Percentiles rank a stretch among this genome's conserved stretches.
Conservation (phyloP, 2,329 filamentous ascomycete genomes). For the Stagonosporopsis cucurbitacearum region DNA sequence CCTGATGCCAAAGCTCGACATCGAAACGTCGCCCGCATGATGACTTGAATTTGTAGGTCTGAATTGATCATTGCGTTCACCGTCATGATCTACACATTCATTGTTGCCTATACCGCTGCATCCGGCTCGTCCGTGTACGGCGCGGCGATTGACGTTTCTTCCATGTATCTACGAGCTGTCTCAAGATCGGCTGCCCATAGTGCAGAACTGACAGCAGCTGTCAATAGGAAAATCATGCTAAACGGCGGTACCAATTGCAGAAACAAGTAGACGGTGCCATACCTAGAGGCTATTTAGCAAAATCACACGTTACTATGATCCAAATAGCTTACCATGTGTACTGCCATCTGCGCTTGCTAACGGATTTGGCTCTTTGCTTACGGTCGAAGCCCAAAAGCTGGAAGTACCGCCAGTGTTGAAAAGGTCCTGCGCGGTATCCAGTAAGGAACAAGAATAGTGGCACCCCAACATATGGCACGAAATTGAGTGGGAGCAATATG, state of each 20-base stretch:
- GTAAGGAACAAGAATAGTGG: slow-evolving; percentile 88
- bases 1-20: neutral
- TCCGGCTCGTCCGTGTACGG: slow-evolving; percentile 43
- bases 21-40: neutral
- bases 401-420: slow-evolving; percentile 92
- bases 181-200: slow-evolving; percentile 86
- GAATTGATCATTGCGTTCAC: neutral
- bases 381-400: slow-evolving; percentile 76
- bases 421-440: slow-evolving; percentile 83
- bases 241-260: slow-evolving; percentile 87
- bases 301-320: neutral
- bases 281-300: slow-evolving; percentile 55
- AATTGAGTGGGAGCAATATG: slow-evolving; percentile 71
- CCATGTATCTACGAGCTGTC: slow-evolving; percentile 35
- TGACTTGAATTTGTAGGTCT: neutral
- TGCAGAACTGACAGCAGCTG: slow-evolving; percentile 82
- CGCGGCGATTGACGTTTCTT: slow-evolving; percentile 26
- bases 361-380: slow-evolving; percentile 74
- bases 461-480: slow-evolving; percentile 82
- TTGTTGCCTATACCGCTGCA: slow-evolving; percentile 23
- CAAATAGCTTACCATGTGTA: slow-evolving; percentile 72
- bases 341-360: slow-evolving; percentile 73
- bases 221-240: slow-evolving; percentile 94
- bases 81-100: neutral
- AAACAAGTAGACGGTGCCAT: slow-evolving; percentile 83